These are phyloP conservation scores for Suillus subluteus DNA, from an alignment of 768 basidiomycete genomes.

Conservation along the genomic window DNA sequence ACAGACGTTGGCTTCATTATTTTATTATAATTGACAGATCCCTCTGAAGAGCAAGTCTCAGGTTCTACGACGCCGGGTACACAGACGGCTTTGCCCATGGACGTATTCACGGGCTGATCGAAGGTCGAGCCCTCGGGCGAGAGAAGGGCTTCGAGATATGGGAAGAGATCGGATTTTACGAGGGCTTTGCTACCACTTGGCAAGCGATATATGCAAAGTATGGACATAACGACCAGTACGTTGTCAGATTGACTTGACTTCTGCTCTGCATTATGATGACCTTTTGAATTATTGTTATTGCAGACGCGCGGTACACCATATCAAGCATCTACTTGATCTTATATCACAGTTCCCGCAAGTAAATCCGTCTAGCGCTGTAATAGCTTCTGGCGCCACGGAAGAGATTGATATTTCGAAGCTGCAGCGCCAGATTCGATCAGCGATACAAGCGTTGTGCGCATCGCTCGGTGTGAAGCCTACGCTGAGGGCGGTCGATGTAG, in stretches of 20 bases:
- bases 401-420: conserved; percentile 77
- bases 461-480: conserved; percentile 69
- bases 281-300: not conserved
- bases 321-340: conserved; percentile 69
- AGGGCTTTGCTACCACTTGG: conserved; percentile 84
- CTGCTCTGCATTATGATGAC: conserved; percentile 3
- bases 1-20: conserved; percentile 51
- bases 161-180: conserved; percentile 95
- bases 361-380: conserved; percentile 59
- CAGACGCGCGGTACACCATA: conserved; percentile 66
- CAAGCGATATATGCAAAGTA: conserved; percentile 48
- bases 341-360: conserved; percentile 74
- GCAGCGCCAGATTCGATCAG: conserved; percentile 82
- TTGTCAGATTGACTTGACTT: conserved; percentile 10
- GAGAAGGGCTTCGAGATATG: conserved; percentile 95
- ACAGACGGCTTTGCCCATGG: conserved; percentile 83
- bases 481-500: conserved; percentile 28
- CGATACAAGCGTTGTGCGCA: conserved; percentile 88
- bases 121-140: conserved; percentile 86
- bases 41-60: conserved; percentile 33
- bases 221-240: conserved; percentile 52
- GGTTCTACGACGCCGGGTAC: conserved; percentile 84
- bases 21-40: not conserved
- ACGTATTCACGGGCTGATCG: conserved; percentile 85
- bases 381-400: conserved; percentile 34